These are phyloP conservation scores for Elongisporangium anandrum DNA, from an alignment of 352 stramenopile genomes.

Conservation along the genomic window DNA sequence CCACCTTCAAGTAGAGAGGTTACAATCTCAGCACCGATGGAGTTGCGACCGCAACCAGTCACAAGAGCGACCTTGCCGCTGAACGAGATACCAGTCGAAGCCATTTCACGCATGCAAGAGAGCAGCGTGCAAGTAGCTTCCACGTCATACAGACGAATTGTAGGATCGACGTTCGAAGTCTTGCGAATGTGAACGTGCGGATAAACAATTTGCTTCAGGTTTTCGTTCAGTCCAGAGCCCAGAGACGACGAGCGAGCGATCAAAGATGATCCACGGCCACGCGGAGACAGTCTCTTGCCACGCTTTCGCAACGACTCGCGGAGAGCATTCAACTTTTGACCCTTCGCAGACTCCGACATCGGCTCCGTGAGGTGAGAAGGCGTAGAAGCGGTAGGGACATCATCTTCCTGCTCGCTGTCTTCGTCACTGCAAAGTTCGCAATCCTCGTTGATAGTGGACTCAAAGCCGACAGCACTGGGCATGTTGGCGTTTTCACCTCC, in stretches of 20 bases:
- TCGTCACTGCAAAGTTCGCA: slow-evolving; percentile 35
- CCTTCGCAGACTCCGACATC: slow-evolving; percentile 21
- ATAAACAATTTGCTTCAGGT: slow-evolving; percentile 61
- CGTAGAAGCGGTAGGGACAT: not conserved
- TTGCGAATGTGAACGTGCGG: slow-evolving; percentile 79
- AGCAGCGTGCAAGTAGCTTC: slow-evolving; percentile 75
- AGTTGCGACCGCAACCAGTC: slow-evolving; percentile 81
- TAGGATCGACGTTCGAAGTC: slow-evolving; percentile 66
- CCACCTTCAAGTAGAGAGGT: slow-evolving; percentile 83
- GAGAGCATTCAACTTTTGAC: slow-evolving; percentile 56
- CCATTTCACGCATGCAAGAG: slow-evolving; percentile 84
- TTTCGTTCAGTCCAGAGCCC: slow-evolving; percentile 49
- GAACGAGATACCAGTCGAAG: slow-evolving; percentile 80
- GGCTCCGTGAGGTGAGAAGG: slow-evolving; percentile 6
- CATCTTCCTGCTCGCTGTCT: slow-evolving; percentile 43
- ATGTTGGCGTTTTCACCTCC: slow-evolving; percentile 14
- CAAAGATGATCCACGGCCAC: slow-evolving; percentile 23
- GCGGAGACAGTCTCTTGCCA: slow-evolving; percentile 15
- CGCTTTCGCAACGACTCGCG: slow-evolving; percentile 50
- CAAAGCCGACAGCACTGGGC: slow-evolving; percentile 47
- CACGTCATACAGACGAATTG: slow-evolving; percentile 78
- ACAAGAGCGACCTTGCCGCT: slow-evolving; percentile 80
- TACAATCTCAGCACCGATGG: slow-evolving; percentile 81
- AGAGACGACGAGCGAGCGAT: slow-evolving; percentile 43
- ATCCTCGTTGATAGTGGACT: slow-evolving; percentile 50